phyloP scores from a whole-genome alignment of 495 filamentous ascomycete genomes.

The Aspergillus sclerotioniger region DNA sequence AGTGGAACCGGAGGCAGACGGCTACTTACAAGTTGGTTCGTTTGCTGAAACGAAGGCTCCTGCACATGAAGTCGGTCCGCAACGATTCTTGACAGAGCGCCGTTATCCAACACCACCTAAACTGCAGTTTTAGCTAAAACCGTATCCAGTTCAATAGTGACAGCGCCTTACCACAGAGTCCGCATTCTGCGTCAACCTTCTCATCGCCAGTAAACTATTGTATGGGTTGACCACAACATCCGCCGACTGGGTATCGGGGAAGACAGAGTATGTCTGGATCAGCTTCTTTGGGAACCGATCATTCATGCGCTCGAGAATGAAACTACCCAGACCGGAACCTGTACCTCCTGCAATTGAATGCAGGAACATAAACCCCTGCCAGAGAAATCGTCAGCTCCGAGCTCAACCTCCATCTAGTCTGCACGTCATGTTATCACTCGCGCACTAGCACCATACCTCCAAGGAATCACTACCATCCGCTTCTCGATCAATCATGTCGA shows the following conservation, averaged over 20 bases:
- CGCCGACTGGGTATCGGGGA: constrained; percentile 82
- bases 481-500: constrained; percentile 99
- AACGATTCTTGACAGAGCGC: constrained; percentile 87
- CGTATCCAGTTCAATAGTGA: background rate
- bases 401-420: background rate
- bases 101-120: constrained; percentile 92
- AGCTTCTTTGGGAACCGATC: constrained; percentile 98
- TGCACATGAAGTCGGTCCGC: constrained; percentile 92
- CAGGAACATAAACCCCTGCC: constrained; percentile 91
- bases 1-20: background rate
- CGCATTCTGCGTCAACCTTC: constrained; percentile 88
- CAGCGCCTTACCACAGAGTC: constrained; percentile 72
- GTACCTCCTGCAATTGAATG: constrained; percentile 98
- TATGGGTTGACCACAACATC: constrained; percentile 98
- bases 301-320: constrained; percentile 93
- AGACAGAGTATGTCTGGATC: constrained; percentile 98
- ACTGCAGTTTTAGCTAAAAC: constrained; percentile 9
- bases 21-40: constrained; percentile 77
- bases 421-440: background rate
- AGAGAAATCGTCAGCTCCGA: background rate
- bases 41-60: constrained; percentile 92
- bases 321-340: constrained; percentile 90
- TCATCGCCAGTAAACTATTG: constrained; percentile 91
- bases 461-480: constrained; percentile 96
- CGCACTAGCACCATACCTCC: constrained; percentile 54